Conservation (phyloP, 768 basidiomycete genomes). For the Cystofilobasidium bisporidii region DNA sequence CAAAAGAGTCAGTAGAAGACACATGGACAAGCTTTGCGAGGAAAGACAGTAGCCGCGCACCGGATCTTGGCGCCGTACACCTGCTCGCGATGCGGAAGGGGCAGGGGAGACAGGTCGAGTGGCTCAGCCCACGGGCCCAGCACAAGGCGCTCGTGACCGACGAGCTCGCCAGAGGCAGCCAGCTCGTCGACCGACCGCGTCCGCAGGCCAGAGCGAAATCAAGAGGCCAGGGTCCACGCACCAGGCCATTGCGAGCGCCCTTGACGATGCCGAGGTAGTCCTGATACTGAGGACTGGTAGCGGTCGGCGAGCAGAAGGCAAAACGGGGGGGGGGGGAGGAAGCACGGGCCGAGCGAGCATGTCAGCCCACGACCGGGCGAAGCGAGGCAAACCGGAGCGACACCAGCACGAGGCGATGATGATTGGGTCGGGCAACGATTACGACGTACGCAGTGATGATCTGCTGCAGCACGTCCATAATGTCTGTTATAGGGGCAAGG, state of each 20-base stretch:
- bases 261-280: constrained; percentile 89
- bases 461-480: not conserved
- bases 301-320: not conserved
- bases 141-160: no score
- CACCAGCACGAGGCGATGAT: no score
- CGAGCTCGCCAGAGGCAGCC: not conserved
- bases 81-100: not conserved
- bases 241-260: constrained; percentile 52
- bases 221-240: constrained; percentile 36
- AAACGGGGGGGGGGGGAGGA: not conserved
- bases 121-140: not conserved
- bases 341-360: not conserved
- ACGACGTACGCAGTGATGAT: not conserved
- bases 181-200: not conserved
- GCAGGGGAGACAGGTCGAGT: not conserved
- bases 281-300: constrained; percentile 42
- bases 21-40: not conserved
- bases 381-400: not conserved
- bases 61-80: constrained; percentile 54
- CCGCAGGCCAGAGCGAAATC: not conserved
- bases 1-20: no score
- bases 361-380: no score
- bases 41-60: not conserved
- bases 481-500: no score
- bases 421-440: no score